Conservation (phyloP, 2,329 filamentous ascomycete species). For the Neofusicoccum parvum region DNA sequence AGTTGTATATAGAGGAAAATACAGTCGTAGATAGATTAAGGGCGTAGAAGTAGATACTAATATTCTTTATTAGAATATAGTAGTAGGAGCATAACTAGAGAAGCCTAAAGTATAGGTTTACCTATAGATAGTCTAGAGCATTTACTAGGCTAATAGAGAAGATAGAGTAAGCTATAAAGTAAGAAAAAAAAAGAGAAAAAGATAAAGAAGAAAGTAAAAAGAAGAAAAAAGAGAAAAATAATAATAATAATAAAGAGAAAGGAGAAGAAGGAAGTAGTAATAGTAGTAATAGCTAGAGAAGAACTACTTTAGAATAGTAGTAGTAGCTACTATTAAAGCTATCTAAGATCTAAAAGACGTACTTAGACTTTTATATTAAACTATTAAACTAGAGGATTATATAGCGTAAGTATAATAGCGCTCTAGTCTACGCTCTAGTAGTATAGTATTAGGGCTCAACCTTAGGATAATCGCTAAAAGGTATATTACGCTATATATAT, state of each 20-base stretch:
- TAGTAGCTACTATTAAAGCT: no score
- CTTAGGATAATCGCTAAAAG: no score
- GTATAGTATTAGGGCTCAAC: no score
- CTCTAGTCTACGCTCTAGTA: no score
- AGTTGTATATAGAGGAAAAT: slow-evolving; percentile 26
- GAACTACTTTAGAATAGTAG: not conserved
- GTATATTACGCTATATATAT: no score
- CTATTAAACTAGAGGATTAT: no score
- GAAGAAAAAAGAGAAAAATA: no score
- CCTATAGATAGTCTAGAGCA: slow-evolving; percentile 21
- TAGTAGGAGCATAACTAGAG: slow-evolving; percentile 2
- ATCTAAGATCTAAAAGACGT: no score
- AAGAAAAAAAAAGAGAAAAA: not conserved
- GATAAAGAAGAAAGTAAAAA: no score
- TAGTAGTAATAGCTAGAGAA: not conserved
- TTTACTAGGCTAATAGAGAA: slow-evolving; percentile 22
- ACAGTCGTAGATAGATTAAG: slow-evolving; percentile 20
- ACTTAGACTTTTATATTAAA: no score
- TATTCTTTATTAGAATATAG: slow-evolving; percentile 27
- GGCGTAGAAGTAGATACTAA: slow-evolving; percentile 27
- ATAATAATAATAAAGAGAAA: no score
- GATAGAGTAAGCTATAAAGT: not conserved
- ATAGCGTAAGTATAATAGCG: no score
- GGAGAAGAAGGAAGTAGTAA: not conserved
- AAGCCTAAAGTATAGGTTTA: slow-evolving; percentile 25